phyloP scores from a whole-genome alignment of 2,329 filamentous ascomycete genomes.

The Trichoderma brevicompactum region DNA sequence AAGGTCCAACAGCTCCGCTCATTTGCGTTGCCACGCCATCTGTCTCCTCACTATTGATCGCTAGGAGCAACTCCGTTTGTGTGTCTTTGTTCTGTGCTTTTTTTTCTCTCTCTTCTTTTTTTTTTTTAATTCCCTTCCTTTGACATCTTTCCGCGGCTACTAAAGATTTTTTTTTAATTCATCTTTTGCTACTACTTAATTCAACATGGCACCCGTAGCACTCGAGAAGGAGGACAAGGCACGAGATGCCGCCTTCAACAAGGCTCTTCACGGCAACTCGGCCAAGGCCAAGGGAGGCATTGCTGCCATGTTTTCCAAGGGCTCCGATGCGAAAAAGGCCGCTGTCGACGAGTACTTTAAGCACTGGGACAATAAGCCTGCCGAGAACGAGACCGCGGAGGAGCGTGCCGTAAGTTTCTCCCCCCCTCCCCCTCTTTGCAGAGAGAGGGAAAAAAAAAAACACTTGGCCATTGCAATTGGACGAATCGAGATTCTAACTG shows the following conservation, averaged over 20 bases:
- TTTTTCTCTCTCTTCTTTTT: neutral
- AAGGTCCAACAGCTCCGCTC: conserved; percentile 25
- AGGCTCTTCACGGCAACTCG: conserved; percentile 79
- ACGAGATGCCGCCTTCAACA: conserved; percentile 90
- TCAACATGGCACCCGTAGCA: conserved; percentile 27
- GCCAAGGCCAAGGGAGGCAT: conserved; percentile 73
- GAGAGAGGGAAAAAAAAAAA: neutral
- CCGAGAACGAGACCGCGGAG: conserved; percentile 61
- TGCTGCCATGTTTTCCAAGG: conserved; percentile 83
- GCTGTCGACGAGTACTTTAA: conserved; percentile 94
- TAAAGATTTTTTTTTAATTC: conserved; percentile 15
- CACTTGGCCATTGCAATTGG: too few relatives aligned
- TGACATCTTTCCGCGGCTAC: neutral
- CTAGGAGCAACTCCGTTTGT: conserved; percentile 9
- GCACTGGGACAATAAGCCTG: conserved; percentile 89
- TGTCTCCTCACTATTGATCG: neutral
- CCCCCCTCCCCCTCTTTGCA: neutral
- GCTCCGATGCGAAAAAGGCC: conserved; percentile 72
- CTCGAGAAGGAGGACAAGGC: conserved; percentile 67
- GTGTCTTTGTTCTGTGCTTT: conserved; percentile 6
- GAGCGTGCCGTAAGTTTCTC: conserved; percentile 28
- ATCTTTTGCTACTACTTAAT: conserved; percentile 1
- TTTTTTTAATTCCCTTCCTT: neutral
- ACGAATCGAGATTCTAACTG: conserved; percentile 68
- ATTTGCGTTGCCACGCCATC: conserved; percentile 4